Percentiles rank a stretch among this genome's conserved stretches.
phyloP scores from a whole-genome alignment of 2,329 filamentous ascomycete species.

The Penicillium sp. region DNA sequence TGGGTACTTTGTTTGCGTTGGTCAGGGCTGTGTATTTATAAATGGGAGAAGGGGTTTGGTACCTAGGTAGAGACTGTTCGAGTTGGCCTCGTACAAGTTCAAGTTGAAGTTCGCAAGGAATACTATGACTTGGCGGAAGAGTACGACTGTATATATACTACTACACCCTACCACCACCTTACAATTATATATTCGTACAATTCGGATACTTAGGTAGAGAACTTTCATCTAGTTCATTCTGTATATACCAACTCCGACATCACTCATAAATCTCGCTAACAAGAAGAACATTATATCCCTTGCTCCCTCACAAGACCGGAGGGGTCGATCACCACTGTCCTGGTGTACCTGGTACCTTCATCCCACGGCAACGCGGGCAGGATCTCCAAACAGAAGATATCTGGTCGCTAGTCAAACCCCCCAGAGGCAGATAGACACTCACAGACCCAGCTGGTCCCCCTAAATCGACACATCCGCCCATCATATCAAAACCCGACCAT shows the following conservation, averaged over 20 bases:
- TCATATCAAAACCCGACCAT: background rate
- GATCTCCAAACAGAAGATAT: background rate
- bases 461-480: background rate
- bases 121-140: too few relatives aligned
- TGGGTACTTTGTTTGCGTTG: background rate
- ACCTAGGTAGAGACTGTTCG: too few relatives aligned
- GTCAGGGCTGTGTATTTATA: too few relatives aligned
- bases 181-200: too few relatives aligned
- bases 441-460: background rate
- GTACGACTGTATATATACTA: too few relatives aligned
- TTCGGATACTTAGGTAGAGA: too few relatives aligned
- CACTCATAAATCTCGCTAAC: background rate
- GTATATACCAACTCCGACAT: too few relatives aligned
- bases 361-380: background rate
- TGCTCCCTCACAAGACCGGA: background rate
- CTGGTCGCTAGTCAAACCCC: background rate
- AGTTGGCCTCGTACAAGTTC: too few relatives aligned
- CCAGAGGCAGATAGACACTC: background rate
- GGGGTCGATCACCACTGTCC: constrained; percentile 5
- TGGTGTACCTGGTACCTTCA: constrained; percentile 13
- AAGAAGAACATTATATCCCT: background rate
- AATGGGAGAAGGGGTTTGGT: too few relatives aligned
- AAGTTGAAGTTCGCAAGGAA: too few relatives aligned
- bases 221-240: too few relatives aligned
- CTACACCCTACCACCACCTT: too few relatives aligned